phyloP scores from a whole-genome alignment of 139 green algal genomes.

The Chlamydomonas sphaeroides region DNA sequence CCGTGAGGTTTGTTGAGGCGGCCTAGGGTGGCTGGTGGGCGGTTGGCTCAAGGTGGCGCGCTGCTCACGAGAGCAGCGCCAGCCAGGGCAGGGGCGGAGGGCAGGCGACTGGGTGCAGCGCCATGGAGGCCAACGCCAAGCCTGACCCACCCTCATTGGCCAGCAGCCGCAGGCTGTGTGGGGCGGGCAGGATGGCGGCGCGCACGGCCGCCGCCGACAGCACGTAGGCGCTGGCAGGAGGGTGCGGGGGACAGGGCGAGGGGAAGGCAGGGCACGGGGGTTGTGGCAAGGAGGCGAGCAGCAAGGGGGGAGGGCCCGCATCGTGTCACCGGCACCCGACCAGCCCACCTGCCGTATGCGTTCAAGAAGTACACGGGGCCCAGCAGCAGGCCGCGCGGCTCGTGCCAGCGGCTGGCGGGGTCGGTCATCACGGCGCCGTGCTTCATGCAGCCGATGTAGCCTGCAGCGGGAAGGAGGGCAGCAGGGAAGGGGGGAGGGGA shows the following conservation, averaged over 20 bases:
- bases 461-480: too few relatives aligned
- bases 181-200: constrained; percentile 33
- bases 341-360: constrained; percentile 52
- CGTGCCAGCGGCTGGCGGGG: constrained; percentile 22
- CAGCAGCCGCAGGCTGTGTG: constrained; percentile 40
- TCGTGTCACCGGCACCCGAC: too few relatives aligned
- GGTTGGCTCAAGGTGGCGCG: too few relatives aligned
- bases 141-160: constrained; percentile 46
- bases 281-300: too few relatives aligned
- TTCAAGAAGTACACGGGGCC: constrained; percentile 52
- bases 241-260: background rate
- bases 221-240: constrained; percentile 38
- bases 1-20: too few relatives aligned
- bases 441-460: constrained; percentile 68
- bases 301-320: too few relatives aligned
- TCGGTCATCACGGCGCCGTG: constrained; percentile 42
- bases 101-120: too few relatives aligned
- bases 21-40: too few relatives aligned
- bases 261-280: too few relatives aligned
- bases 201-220: constrained; percentile 34
- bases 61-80: too few relatives aligned
- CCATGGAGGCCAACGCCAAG: too few relatives aligned
- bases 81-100: too few relatives aligned
- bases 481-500: background rate
- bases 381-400: constrained; percentile 55